phyloP scores from a whole-genome alignment of 805 yeast species.

The Yarrowia divulgata region DNA sequence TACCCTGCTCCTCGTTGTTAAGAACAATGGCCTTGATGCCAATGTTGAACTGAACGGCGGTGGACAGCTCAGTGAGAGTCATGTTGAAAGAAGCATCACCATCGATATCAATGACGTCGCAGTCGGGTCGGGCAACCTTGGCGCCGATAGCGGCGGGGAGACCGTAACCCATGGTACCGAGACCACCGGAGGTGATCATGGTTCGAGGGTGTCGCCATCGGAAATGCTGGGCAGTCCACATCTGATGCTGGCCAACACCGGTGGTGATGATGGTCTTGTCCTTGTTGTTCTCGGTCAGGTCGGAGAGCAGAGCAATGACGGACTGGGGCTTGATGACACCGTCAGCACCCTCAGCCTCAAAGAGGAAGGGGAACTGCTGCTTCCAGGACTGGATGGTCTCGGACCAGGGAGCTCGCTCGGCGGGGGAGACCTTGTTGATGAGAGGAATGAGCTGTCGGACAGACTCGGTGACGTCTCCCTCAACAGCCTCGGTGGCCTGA shows the following conservation, averaged over 20 bases:
- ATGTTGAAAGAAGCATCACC: constrained; percentile 99
- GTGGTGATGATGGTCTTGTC: constrained; percentile 90
- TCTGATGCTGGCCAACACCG: constrained; percentile 99
- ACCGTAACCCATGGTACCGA: constrained; percentile 99
- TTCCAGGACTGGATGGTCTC: constrained; percentile 80
- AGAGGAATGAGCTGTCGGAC: constrained; percentile 75
- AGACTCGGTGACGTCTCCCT: constrained; percentile 91
- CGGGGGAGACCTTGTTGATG: constrained; percentile 59
- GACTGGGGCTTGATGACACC: constrained; percentile 87
- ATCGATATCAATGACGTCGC: constrained; percentile 93
- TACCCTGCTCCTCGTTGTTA: constrained; percentile 99
- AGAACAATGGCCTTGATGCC: constrained; percentile 89
- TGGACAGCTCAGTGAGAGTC: constrained; percentile 91
- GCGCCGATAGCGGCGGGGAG: constrained; percentile 99
- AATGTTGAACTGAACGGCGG: constrained; percentile 92
- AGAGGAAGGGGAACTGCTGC: constrained; percentile 81
- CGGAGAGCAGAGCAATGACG: constrained; percentile 76
- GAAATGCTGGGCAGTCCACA: constrained; percentile 99
- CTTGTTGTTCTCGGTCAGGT: constrained; percentile 66
- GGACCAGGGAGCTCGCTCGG: constrained; percentile 78
- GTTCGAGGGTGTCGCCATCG: constrained; percentile 92
- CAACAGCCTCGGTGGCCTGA: constrained; percentile 90
- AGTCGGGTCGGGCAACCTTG: constrained; percentile 93
- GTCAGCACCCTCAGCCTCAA: constrained; percentile 67
- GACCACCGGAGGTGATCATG: constrained; percentile 97